A percentile compares a stretch with the other conserved stretches of the same genome.
These are phyloP conservation scores for Starmerella vaccinii DNA, from an alignment of 805 yeast genomes.

Conservation along the genomic window DNA sequence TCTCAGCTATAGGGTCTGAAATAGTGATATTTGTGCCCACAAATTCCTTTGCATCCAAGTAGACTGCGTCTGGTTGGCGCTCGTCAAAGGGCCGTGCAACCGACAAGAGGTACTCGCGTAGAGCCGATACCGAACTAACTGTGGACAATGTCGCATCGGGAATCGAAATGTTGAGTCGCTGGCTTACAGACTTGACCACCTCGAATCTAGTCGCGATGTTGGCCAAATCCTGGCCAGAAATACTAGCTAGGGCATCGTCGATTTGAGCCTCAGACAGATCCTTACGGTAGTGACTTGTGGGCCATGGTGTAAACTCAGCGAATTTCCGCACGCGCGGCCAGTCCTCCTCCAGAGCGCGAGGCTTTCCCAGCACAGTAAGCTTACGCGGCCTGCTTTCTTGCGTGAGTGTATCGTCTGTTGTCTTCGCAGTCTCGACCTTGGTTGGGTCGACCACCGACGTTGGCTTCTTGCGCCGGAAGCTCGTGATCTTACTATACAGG, in stretches of 20 bases:
- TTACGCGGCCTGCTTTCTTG: slow-evolving; percentile 22
- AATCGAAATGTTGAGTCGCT: slow-evolving; percentile 41
- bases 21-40: slow-evolving; percentile 41
- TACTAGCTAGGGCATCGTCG: slow-evolving; percentile 9
- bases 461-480: slow-evolving; percentile 18
- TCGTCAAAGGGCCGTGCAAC: slow-evolving; percentile 44
- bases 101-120: slow-evolving; percentile 34
- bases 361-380: slow-evolving; percentile 23
- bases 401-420: slow-evolving; percentile 16
- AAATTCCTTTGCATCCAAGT: slow-evolving; percentile 46
- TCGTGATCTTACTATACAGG: slow-evolving; percentile 18
- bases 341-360: slow-evolving; percentile 13
- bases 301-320: slow-evolving; percentile 29
- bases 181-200: slow-evolving; percentile 41
- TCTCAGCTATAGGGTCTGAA: slow-evolving; percentile 43
- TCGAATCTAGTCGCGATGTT: slow-evolving; percentile 44
- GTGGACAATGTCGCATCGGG: slow-evolving; percentile 43
- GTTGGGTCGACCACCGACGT: slow-evolving; percentile 24
- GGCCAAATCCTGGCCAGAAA: slow-evolving; percentile 9
- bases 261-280: slow-evolving; percentile 20
- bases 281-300: slow-evolving; percentile 23
- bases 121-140: slow-evolving; percentile 34
- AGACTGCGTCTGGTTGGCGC: slow-evolving; percentile 65
- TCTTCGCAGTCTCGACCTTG: slow-evolving; percentile 7
- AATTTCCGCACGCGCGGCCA: slow-evolving; percentile 17